Percentiles rank a stretch among this genome's conserved stretches.
These are phyloP conservation scores for Toxoplasma gondii DNA, from an alignment of 169 alveolate species.

Conservation along the genomic window DNA sequence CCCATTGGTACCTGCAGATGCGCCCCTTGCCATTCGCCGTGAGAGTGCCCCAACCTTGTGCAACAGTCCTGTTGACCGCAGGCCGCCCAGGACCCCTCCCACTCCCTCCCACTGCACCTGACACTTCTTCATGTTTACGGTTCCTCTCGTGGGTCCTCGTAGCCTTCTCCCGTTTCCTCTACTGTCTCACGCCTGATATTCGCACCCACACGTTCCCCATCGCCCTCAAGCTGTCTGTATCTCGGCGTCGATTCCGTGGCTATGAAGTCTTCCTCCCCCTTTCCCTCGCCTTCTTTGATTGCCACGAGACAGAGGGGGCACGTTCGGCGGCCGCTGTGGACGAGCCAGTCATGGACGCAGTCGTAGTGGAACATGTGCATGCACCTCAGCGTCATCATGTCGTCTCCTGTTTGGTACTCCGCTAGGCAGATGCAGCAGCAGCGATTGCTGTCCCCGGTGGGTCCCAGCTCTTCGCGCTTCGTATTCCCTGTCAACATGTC, in stretches of 20 bases:
- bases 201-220: too few species aligned
- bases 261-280: not conserved
- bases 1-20: too few species aligned
- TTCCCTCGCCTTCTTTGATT: not conserved
- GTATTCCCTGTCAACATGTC: not conserved
- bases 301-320: slow-evolving; percentile 23
- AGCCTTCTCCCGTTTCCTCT: too few species aligned
- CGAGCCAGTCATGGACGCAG: slow-evolving; percentile 15
- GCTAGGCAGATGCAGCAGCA: slow-evolving; percentile 28
- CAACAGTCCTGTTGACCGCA: too few species aligned
- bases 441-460: not conserved
- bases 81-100: too few species aligned
- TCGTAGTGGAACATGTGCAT: slow-evolving; percentile 9
- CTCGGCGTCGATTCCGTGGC: not conserved
- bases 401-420: slow-evolving; percentile 8
- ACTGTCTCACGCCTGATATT: too few species aligned
- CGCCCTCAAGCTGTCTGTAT: too few species aligned
- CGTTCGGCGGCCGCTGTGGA: slow-evolving; percentile 28
- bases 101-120: too few species aligned
- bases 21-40: too few species aligned
- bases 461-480: not conserved
- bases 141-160: too few species aligned
- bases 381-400: slow-evolving; percentile 21
- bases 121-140: too few species aligned
- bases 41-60: too few species aligned